Base-by-base conservation (phyloP, 1,139 yeast genomes). In the Saccharomycopsis crataegensis region DNA sequence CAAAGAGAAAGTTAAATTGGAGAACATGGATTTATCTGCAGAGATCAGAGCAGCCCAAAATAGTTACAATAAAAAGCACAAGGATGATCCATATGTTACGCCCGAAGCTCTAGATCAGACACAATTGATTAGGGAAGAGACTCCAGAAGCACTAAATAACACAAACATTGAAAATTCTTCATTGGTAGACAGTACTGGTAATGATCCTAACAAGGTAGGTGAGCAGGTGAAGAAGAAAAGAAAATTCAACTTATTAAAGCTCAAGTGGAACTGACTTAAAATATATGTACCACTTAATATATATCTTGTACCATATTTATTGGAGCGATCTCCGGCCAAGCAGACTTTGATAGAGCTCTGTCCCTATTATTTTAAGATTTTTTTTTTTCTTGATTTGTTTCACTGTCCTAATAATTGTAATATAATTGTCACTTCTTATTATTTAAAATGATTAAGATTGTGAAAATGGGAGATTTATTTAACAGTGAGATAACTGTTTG, bases 1-100 rank as follows among this genome's bases (percentile, higher is more conserved):
- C 46, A 48, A 49, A 36, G 57, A 54, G 36, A 34, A 54, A 34
- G 49, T 40, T 16, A 54, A 54, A 42, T 37, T 49, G 11, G 49
- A 48, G 14, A 42, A 49, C n/a, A 54, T 54, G 57, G 46, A 52
- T 32, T 17, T 54, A n/a, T 11, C n/a, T 2, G 52, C 44, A 7
- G 57, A 54, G 31, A 53, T 54, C 17, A 47, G 46, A 31, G 31
- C 8, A n/a, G 53, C 49, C 14, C 53, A 54, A 32, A 31, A 36
- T 31, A 47, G 38, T 46, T 50, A 16, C 28, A 34, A 38, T 7
- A 44, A 33, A 32, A 45, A 42, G 43, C 17, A 12, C 16, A 33
- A n/a, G 42, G 42, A 16, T 38, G 14, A 38, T 16, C 42, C 16
- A n/a, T 38, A 38, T n/a, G 6, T n/a, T n/a, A 3, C 6, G 7